Conservation (phyloP, 2,329 filamentous ascomycete genomes). For the Myriangium duriaei region DNA sequence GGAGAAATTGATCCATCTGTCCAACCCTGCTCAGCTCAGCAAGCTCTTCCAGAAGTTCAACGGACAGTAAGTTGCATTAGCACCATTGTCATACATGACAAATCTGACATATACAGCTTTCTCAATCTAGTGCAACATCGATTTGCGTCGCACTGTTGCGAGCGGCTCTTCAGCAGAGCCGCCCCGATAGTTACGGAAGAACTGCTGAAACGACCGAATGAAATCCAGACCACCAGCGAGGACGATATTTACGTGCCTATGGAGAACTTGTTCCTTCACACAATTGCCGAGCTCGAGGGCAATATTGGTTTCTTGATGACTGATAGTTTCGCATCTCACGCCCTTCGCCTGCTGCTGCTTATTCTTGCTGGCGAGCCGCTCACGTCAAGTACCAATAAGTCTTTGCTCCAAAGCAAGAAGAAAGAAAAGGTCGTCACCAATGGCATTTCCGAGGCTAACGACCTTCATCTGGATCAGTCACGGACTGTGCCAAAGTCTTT, state of each 20-base stretch:
- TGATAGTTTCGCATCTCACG: constrained; percentile 81
- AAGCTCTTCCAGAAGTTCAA: constrained; percentile 72
- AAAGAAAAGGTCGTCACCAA: constrained; percentile 69
- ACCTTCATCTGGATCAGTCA: constrained; percentile 21
- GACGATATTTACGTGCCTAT: constrained; percentile 50
- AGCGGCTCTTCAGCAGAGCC: constrained; percentile 76
- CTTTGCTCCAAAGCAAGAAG: constrained; percentile 77
- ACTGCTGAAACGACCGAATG: constrained; percentile 35
- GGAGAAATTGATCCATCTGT: constrained; percentile 79
- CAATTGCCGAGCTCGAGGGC: constrained; percentile 77
- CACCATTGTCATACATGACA: constrained; percentile 1
- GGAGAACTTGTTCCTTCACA: constrained; percentile 73
- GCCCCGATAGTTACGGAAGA: constrained; percentile 70
- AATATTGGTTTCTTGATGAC: constrained; percentile 74
- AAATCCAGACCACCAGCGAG: constrained; percentile 30
- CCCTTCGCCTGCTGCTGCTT: constrained; percentile 71
- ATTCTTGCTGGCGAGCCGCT: constrained; percentile 75
- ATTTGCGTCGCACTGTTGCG: constrained; percentile 94
- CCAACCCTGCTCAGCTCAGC: constrained; percentile 70
- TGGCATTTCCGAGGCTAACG: constrained; percentile 34
- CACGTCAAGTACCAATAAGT: constrained; percentile 54
- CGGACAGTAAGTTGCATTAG: constrained; percentile 45
- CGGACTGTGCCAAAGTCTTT: constrained; percentile 67
- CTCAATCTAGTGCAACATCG: constrained; percentile 83
- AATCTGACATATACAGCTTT: constrained; percentile 41